phyloP scores from a whole-genome alignment of 176 grass and related monocot genomes.

The Tuctoria greenei region DNA sequence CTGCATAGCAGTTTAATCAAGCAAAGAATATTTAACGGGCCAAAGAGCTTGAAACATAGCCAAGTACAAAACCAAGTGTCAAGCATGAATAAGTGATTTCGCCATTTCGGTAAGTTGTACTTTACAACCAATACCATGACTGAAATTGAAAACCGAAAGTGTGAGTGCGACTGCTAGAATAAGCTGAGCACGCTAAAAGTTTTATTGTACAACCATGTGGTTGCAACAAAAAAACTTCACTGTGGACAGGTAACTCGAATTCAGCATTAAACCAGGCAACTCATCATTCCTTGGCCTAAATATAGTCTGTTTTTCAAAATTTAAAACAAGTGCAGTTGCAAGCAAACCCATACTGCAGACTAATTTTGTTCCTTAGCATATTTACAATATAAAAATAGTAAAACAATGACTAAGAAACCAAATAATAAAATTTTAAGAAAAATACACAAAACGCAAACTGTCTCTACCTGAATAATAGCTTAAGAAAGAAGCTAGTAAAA shows the following conservation, averaged over 20 bases:
- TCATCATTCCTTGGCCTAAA: neutral
- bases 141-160: too few species aligned
- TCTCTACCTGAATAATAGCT: slow-evolving; percentile 55
- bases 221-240: neutral
- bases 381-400: neutral
- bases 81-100: neutral
- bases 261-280: neutral
- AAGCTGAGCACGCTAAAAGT: neutral
- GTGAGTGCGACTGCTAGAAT: neutral
- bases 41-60: neutral
- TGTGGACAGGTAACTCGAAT: neutral
- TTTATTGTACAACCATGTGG: neutral
- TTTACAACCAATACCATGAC: too few species aligned
- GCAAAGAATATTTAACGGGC: too few species aligned
- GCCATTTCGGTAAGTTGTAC: neutral
- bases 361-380: slow-evolving; percentile 8
- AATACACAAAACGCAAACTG: neutral
- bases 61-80: neutral
- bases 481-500: neutral
- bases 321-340: too few species aligned
- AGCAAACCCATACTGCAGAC: neutral
- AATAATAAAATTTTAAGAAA: neutral
- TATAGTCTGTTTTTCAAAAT: slow-evolving; percentile 11
- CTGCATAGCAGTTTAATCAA: too few species aligned
- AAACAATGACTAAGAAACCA: neutral